Percentiles rank a stretch among this genome's conserved stretches.
Conservation (phyloP, 1,139 yeast species). For the Yamadazyma siamensis region DNA sequence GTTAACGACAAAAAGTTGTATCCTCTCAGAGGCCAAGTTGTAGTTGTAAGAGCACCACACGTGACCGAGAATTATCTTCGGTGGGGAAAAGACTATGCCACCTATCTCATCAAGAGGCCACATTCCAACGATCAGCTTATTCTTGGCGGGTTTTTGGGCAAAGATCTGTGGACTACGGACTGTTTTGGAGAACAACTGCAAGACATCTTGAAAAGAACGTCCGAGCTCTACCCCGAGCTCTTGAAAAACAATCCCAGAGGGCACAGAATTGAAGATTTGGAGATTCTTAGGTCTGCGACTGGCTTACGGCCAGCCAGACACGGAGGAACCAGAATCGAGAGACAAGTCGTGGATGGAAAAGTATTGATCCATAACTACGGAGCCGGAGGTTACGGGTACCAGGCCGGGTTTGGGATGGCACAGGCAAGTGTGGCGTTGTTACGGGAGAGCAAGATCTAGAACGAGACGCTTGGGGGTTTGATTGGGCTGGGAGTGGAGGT, state of each 20-base stretch:
- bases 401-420: conserved; percentile 68
- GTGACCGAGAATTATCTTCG: conserved; percentile 46
- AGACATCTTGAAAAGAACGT: conserved; percentile 57
- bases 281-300: conserved; percentile 53
- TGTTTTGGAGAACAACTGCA: conserved; percentile 52
- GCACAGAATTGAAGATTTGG: conserved; percentile 24
- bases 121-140: conserved; percentile 49
- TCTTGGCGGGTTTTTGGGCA: conserved; percentile 66
- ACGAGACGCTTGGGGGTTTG: neutral
- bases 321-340: conserved; percentile 63
- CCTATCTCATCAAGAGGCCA: conserved; percentile 67
- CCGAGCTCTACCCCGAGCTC: conserved; percentile 17
- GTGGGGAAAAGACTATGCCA: conserved; percentile 55
- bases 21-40: conserved; percentile 72
- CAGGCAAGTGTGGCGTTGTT: conserved; percentile 28
- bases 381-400: conserved; percentile 76
- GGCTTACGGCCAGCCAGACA: conserved; percentile 66
- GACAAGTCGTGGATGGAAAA: conserved; percentile 12
- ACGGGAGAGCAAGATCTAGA: conserved; percentile 17
- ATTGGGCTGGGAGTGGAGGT: too few species aligned
- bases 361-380: conserved; percentile 62
- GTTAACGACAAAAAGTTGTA: conserved; percentile 52
- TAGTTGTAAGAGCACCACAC: conserved; percentile 58
- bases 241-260: conserved; percentile 11
- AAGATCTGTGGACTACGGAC: conserved; percentile 54